Base-by-base conservation (phyloP, 2,329 filamentous ascomycete species). In the Neofusicoccum sp. region DNA sequence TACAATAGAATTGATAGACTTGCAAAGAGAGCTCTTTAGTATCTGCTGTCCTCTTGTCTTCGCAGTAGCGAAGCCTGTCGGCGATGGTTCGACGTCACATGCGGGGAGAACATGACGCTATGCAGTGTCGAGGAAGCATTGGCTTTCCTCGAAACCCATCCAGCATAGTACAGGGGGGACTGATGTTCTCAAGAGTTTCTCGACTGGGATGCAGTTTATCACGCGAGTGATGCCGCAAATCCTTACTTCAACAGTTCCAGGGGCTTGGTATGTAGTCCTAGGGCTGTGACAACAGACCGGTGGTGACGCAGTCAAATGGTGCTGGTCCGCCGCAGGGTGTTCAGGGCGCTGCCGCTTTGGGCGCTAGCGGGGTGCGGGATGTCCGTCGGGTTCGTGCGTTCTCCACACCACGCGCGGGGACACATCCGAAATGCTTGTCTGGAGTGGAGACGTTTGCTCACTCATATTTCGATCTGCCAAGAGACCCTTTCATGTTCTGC, bases 391-490 rank as follows among this genome's bases (percentile, higher is more conserved):
- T 14, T 16, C 33, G 48, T 53, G 51, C 38, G 51, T 16, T 33
- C 48, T n/a, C 48, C n/a, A n/a, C 34, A 28, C 48, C 48, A 28
- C 40, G 24, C 38, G 51, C 51, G 36, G 51, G 51, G 40, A 31
- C 20, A 24, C 38, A 43, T 43, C 51, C 38, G 26, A 30, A 43
- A 43, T 41, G 51, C 51, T 56, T 43, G 51, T 43, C 33, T 16
- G 8, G 2, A 38, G 49, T 54, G 49, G 49, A 24, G 49, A 36
- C 11, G 7, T 14, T 9, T 28, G 8, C 1, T 24, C 9, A 4
- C 3, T 40, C n/a, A 30, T 43, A 56, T 56, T 56, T 56, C 38
- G 51, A 56, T 56, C 51, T 12, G 3, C 51, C 26, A 30, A 40
- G 33, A 7, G 7, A 41, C 11, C 30, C 36, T 8, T 16, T 28